Evolutionary conservation across 1,284 basidiomycete species (phyloP).

Genomic region (Ustilago curta): DNA sequence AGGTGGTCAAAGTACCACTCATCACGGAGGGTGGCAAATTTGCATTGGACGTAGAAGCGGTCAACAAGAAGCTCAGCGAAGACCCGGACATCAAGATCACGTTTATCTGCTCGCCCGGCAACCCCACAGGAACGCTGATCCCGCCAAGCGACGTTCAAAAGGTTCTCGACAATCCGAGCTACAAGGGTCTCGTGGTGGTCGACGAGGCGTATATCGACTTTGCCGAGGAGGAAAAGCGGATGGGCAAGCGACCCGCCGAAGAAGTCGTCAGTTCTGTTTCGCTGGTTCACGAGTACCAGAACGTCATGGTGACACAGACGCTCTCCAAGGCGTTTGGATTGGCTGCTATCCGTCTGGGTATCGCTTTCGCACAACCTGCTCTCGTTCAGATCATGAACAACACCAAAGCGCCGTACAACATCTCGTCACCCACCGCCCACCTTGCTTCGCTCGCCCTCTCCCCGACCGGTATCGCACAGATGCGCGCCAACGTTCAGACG

Average conservation of each 20-base stretch:
- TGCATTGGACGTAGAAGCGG: constrained; percentile 73
- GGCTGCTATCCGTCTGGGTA: constrained; percentile 90
- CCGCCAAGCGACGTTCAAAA: constrained; percentile 78
- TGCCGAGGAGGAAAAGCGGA: constrained; percentile 65
- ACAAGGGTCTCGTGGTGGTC: constrained; percentile 90
- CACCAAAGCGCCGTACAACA: constrained; percentile 98
- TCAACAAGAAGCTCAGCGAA: constrained; percentile 45
- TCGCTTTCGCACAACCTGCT: constrained; percentile 88
- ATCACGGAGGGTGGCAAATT: constrained; percentile 82
- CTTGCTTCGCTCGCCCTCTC: constrained; percentile 85
- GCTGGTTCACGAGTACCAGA: constrained; percentile 84
- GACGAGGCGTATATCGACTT: constrained; percentile 99
- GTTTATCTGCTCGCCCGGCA: constrained; percentile 96
- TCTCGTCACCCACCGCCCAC: constrained; percentile 88
- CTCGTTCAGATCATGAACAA: constrained; percentile 92
- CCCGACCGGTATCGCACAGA: constrained; percentile 75
- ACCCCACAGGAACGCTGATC: constrained; percentile 92
- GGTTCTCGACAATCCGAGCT: constrained; percentile 83
- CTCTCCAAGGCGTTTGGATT: constrained; percentile 96
- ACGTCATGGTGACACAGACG: constrained; percentile 93
- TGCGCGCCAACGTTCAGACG: constrained; percentile 77
- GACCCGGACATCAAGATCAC: constrained; percentile 81
- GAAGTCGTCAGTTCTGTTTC: constrained; percentile 75
- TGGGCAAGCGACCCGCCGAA: constrained; percentile 45
- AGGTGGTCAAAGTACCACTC: constrained; percentile 82